Percentiles rank a stretch among this genome's conserved stretches.
Evolutionary conservation across 2,329 filamentous ascomycete genomes (phyloP).

Genomic region (Grosmannia penicillata): DNA sequence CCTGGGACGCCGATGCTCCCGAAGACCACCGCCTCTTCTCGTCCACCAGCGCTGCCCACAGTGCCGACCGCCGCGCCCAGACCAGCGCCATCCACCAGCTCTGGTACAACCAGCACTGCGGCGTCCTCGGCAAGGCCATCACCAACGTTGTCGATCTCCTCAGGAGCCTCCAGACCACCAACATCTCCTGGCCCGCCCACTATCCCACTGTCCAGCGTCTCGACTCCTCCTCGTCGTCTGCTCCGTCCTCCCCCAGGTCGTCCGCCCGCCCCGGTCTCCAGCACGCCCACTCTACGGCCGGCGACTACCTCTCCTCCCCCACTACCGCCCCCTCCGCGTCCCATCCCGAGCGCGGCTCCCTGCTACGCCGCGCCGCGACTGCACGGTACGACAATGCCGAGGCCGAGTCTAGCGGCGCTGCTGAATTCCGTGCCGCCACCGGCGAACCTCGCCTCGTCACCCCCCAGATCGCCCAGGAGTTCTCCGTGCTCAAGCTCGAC

Average conservation of each 20-base stretch:
- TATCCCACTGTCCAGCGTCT: slow-evolving; percentile 72
- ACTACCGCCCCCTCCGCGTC: neutral
- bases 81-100: slow-evolving; percentile 83
- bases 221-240: slow-evolving; percentile 20
- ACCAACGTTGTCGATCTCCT: slow-evolving; percentile 73
- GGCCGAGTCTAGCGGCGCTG: slow-evolving; percentile 59
- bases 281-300: slow-evolving; percentile 47
- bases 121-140: slow-evolving; percentile 75
- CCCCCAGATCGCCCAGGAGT: slow-evolving; percentile 87
- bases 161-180: slow-evolving; percentile 72
- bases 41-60: slow-evolving; percentile 21
- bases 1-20: slow-evolving; percentile 28
- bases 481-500: slow-evolving; percentile 89
- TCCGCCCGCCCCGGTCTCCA: slow-evolving; percentile 42
- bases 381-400: slow-evolving; percentile 43
- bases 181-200: slow-evolving; percentile 81
- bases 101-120: slow-evolving; percentile 87
- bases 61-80: slow-evolving; percentile 52
- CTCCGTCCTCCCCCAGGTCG: slow-evolving; percentile 28
- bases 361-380: slow-evolving; percentile 51
- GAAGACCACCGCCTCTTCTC: slow-evolving; percentile 26
- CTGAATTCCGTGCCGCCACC: slow-evolving; percentile 38
- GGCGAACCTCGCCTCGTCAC: slow-evolving; percentile 71
- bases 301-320: slow-evolving; percentile 20
- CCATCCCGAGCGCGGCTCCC: slow-evolving; percentile 13